A percentile compares a stretch with the other conserved stretches of the same genome.
phyloP scores from a whole-genome alignment of 2,329 filamentous ascomycete species.

The Alternaria triticimaculans region DNA sequence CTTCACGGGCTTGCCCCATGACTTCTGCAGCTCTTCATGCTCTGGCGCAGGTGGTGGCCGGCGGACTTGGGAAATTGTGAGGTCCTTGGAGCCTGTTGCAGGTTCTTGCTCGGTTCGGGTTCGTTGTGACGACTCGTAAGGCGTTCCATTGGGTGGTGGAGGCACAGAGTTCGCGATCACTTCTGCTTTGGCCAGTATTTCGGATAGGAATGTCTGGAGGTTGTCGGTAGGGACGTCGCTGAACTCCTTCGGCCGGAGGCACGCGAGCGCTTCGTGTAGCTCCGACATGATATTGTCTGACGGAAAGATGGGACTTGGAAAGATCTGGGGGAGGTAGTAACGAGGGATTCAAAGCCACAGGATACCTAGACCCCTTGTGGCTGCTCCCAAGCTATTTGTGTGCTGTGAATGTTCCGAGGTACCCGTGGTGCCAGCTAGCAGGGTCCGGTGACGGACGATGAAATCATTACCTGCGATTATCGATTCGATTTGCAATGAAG shows the following conservation, averaged over 20 bases:
- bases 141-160: constrained; percentile 56
- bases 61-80: constrained; percentile 61
- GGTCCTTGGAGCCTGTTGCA: constrained; percentile 58
- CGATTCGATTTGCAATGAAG: neutral
- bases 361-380: neutral
- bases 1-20: constrained; percentile 87
- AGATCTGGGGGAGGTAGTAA: neutral
- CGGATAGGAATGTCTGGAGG: constrained; percentile 50
- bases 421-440: constrained; percentile 20
- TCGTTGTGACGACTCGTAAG: constrained; percentile 57
- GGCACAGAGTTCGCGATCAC: constrained; percentile 80
- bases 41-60: constrained; percentile 58
- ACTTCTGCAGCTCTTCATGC: constrained; percentile 70
- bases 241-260: constrained; percentile 54
- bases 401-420: constrained; percentile 16
- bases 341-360: neutral
- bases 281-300: constrained; percentile 31
- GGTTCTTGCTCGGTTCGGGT: constrained; percentile 64
- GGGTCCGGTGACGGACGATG: constrained; percentile 20
- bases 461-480: constrained; percentile 15
- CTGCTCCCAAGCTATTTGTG: constrained; percentile 1
- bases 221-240: constrained; percentile 53
- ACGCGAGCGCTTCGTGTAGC: constrained; percentile 56
- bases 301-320: neutral
- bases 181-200: constrained; percentile 64